A percentile compares a stretch with the other conserved stretches of the same genome.
These are phyloP conservation scores for Coemansia sp. DNA, from an alignment of 192 early-diverging fungal species.

Conservation along the genomic window DNA sequence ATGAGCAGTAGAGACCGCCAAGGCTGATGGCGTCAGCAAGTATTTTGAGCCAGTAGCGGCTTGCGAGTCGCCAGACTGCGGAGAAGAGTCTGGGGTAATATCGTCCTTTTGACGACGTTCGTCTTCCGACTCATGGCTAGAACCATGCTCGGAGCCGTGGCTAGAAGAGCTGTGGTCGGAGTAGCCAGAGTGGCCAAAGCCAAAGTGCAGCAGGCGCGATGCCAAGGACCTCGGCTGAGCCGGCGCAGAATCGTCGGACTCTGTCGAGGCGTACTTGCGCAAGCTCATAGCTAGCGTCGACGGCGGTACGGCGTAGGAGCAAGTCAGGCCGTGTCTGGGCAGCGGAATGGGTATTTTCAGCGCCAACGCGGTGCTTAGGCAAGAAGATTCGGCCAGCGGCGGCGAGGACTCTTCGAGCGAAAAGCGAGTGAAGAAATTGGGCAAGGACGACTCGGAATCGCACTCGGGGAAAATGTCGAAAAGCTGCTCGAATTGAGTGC, in stretches of 20 bases:
- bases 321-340: background rate
- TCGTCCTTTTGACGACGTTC: background rate
- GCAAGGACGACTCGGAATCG: background rate
- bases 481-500: slow-evolving; percentile 32
- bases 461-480: slow-evolving; percentile 33
- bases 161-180: background rate
- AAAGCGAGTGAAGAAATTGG: slow-evolving; percentile 14
- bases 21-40: background rate
- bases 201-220: slow-evolving; percentile 24
- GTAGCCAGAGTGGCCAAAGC: slow-evolving; percentile 2
- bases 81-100: background rate
- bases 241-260: background rate
- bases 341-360: slow-evolving; percentile 1
- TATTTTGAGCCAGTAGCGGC: background rate
- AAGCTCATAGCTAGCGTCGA: slow-evolving; percentile 31
- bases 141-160: background rate
- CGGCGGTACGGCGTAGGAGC: slow-evolving; percentile 24
- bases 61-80: background rate
- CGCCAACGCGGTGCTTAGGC: background rate
- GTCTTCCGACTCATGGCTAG: background rate
- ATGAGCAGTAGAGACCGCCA: background rate
- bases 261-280: slow-evolving; percentile 22
- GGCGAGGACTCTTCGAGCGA: slow-evolving; percentile 6
- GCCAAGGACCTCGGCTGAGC: slow-evolving; percentile 16
- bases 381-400: background rate